Percentiles rank a stretch among this genome's conserved stretches.
Conservation (phyloP, 331 rosid species). For the Cydonia oblonga region DNA sequence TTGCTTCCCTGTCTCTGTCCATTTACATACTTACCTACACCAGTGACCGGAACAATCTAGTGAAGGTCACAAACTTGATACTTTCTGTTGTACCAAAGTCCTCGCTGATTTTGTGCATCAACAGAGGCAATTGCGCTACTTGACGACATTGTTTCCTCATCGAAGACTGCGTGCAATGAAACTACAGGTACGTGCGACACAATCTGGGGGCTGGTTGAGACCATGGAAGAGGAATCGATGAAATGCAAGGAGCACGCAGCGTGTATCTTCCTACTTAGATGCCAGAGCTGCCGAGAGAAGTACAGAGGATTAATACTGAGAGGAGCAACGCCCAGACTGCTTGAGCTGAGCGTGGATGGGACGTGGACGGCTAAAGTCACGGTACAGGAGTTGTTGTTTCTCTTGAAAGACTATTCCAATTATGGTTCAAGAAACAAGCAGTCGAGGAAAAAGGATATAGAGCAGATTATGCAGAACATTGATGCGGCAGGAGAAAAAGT, state of each 20-base stretch:
- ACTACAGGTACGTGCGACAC: slow-evolving; percentile 24
- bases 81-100: too few relatives aligned
- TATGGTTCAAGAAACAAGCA: slow-evolving; percentile 27
- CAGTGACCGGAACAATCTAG: too few relatives aligned
- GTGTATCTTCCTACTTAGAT: slow-evolving; percentile 42
- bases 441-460: slow-evolving; percentile 29
- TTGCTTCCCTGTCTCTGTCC: too few relatives aligned
- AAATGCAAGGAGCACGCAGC: slow-evolving; percentile 59
- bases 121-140: too few relatives aligned
- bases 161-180: slow-evolving; percentile 41
- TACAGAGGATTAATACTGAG: slow-evolving; percentile 58
- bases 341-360: too few relatives aligned
- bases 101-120: too few relatives aligned
- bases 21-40: too few relatives aligned
- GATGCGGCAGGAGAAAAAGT: slow-evolving; percentile 49
- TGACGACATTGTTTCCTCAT: slow-evolving; percentile 43
- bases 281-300: slow-evolving; percentile 62
- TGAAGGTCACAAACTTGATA: too few relatives aligned
- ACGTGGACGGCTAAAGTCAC: slow-evolving; percentile 17
- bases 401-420: slow-evolving; percentile 46
- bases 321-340: slow-evolving; percentile 19
- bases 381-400: slow-evolving; percentile 46
- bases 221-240: slow-evolving; percentile 53
- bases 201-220: slow-evolving; percentile 52
- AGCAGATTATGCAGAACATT: slow-evolving; percentile 58